Evolutionary conservation across 441 rosid genomes (phyloP).

Genomic region (Heliophila coronopifolia): DNA sequence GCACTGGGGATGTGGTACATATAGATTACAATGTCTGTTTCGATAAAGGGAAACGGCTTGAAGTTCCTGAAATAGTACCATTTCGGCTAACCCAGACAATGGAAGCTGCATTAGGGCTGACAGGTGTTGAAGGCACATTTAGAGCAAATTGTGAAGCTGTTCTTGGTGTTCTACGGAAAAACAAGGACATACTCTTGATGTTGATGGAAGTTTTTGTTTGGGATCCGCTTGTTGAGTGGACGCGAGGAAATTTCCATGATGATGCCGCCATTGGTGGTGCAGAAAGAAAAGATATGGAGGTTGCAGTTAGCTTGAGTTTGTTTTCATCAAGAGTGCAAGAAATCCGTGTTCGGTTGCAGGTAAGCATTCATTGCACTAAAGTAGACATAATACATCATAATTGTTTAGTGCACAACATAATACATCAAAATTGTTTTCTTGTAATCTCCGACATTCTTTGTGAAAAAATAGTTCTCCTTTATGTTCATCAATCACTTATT

Average conservation of each 20-base stretch:
- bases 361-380: constrained; percentile 29
- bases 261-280: constrained; percentile 97
- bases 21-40: constrained; percentile 97
- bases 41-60: constrained; percentile 90
- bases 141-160: constrained; percentile 91
- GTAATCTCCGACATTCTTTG: not conserved
- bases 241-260: constrained; percentile 93
- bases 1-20: constrained; percentile 93
- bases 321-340: constrained; percentile 99
- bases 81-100: constrained; percentile 93
- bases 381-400: constrained; percentile 10
- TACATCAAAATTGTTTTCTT: not conserved
- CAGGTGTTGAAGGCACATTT: constrained; percentile 89
- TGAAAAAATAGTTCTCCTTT: not conserved
- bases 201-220: constrained; percentile 89
- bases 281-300: constrained; percentile 99
- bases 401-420: too few species aligned
- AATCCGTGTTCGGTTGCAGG: constrained; percentile 96
- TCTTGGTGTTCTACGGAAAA: constrained; percentile 69
- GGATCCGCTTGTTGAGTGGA: constrained; percentile 99
- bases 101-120: constrained; percentile 88
- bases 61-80: constrained; percentile 96
- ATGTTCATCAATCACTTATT: not conserved
- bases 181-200: constrained; percentile 85
- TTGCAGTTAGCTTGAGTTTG: constrained; percentile 96